These are phyloP conservation scores for Melanopsichium pennsylvanicum DNA, from an alignment of 1,284 basidiomycete genomes.

Conservation along the genomic window DNA sequence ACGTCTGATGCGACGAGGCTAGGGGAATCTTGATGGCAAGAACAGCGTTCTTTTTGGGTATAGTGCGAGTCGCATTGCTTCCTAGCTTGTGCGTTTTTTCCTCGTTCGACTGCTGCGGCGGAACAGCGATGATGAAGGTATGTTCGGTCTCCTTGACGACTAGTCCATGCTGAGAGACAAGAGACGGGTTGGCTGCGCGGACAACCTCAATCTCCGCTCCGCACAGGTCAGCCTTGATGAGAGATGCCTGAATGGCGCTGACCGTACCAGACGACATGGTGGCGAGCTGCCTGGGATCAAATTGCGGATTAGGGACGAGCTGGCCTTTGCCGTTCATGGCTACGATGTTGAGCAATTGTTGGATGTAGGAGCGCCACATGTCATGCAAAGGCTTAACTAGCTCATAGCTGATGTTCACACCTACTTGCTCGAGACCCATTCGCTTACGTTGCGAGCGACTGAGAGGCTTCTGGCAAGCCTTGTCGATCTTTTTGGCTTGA, in stretches of 20 bases:
- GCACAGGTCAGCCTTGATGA: conserved; percentile 49
- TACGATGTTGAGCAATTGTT: conserved; percentile 44
- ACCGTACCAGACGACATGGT: conserved; percentile 40
- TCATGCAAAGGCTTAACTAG: conserved; percentile 37
- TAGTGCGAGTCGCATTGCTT: conserved; percentile 13
- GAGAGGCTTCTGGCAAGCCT: conserved; percentile 12
- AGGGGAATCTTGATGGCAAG: conserved; percentile 38
- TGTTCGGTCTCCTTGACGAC: conserved; percentile 46
- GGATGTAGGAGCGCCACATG: conserved; percentile 48
- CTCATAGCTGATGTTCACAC: conserved; percentile 31
- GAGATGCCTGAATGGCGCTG: conserved; percentile 29
- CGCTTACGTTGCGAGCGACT: conserved; percentile 38
- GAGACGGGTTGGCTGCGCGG: conserved; percentile 37
- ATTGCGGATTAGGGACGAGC: conserved; percentile 30
- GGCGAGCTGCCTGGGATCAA: conserved; percentile 16
- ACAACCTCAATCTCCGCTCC: conserved; percentile 45
- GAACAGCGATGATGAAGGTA: conserved; percentile 27
- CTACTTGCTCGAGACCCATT: conserved; percentile 31
- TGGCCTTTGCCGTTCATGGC: conserved; percentile 28
- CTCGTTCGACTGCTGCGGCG: background rate
- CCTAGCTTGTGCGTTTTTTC: background rate
- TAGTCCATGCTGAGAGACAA: conserved; percentile 33
- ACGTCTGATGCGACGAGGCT: background rate
- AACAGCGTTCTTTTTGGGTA: conserved; percentile 48
- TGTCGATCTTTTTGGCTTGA: conserved; percentile 32